These are phyloP conservation scores for Pseudocercospora fuligena DNA, from an alignment of 2,329 filamentous ascomycete species.

Conservation along the genomic window DNA sequence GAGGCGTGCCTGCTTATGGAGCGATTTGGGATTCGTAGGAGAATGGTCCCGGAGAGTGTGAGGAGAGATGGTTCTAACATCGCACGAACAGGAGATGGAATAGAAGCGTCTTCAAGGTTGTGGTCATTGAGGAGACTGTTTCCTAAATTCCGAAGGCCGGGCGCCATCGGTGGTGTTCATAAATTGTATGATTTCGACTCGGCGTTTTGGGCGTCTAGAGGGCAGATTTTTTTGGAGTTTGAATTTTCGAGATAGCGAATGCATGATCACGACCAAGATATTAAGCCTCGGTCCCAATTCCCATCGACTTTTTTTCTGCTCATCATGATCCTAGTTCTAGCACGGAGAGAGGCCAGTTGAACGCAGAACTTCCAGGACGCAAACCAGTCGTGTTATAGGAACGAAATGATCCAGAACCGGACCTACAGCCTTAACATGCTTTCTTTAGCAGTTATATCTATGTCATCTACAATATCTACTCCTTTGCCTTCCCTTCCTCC, in stretches of 20 bases:
- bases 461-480: conserved; percentile 4
- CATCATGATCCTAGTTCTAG: too few species aligned
- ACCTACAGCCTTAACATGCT: neutral
- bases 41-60: neutral
- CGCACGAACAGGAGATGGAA: neutral
- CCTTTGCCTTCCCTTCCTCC: neutral
- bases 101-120: too few species aligned
- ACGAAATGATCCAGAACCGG: neutral
- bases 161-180: neutral
- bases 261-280: neutral
- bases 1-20: conserved; percentile 70
- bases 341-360: neutral
- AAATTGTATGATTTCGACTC: neutral
- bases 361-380: neutral
- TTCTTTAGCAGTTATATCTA: neutral
- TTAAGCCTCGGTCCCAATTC: neutral
- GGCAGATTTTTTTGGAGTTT: neutral
- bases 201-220: neutral
- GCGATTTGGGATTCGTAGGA: conserved; percentile 70
- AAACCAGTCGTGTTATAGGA: neutral
- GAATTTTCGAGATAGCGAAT: neutral
- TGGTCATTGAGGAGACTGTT: too few species aligned
- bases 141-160: neutral
- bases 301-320: too few species aligned
- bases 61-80: neutral